Evolutionary conservation across 345 rosid genomes (phyloP).

Genomic region (Nephelium lappaceum): DNA sequence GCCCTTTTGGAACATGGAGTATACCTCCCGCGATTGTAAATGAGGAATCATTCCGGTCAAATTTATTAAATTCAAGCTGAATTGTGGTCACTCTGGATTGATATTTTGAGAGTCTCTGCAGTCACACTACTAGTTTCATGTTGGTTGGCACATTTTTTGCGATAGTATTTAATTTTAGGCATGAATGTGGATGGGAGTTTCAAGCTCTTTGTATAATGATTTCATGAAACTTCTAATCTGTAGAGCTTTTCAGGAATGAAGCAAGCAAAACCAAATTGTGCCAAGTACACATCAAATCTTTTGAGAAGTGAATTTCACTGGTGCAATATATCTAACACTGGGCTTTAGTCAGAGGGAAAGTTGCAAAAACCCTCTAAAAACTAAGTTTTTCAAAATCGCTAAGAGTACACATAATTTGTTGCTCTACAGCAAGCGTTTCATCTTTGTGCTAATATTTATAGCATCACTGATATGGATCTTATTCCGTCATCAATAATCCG

Average conservation of each 20-base stretch:
- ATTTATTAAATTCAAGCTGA: conserved; percentile 3
- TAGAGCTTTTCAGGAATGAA: neutral
- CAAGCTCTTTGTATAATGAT: neutral
- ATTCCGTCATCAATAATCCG: neutral
- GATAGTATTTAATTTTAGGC: neutral
- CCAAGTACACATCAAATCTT: neutral
- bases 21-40: conserved; percentile 66
- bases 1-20: conserved; percentile 79
- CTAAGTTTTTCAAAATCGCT: no score
- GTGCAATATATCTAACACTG: no score
- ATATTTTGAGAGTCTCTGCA: neutral
- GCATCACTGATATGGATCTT: neutral
- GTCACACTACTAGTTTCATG: neutral
- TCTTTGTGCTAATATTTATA: no score
- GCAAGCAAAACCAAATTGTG: neutral
- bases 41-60: conserved; percentile 58
- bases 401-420: no score
- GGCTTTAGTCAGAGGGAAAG: no score
- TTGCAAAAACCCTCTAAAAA: no score
- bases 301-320: no score
- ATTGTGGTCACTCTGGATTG: neutral
- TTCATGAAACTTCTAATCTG: no score
- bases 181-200: neutral
- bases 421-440: no score
- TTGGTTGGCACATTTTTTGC: neutral